phyloP scores from a whole-genome alignment of 805 yeast species.

The Hanseniaspora nectarophila region DNA sequence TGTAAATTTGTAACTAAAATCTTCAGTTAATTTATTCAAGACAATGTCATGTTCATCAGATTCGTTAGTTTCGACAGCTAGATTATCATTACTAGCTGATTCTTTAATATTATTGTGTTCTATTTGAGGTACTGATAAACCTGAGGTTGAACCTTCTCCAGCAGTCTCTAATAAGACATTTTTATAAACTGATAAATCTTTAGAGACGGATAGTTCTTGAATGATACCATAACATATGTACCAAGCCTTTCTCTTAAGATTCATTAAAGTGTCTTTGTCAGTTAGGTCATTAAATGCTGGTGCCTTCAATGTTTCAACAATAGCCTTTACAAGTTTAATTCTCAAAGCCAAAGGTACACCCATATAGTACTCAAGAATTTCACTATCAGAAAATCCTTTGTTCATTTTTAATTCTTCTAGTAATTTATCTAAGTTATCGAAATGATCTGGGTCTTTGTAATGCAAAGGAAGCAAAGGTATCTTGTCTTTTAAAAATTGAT shows the following conservation, averaged over 20 bases:
- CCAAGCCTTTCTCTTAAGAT: slow-evolving; percentile 6
- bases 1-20: background rate
- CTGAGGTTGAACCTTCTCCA: background rate
- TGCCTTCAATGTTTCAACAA: background rate
- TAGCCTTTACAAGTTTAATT: slow-evolving; percentile 3
- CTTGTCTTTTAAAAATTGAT: background rate
- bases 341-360: slow-evolving; percentile 5
- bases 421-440: background rate
- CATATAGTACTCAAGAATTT: background rate
- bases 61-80: background rate
- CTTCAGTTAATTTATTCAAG: background rate
- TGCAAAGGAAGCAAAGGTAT: slow-evolving; percentile 8
- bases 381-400: background rate
- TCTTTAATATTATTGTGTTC: background rate
- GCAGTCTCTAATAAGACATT: background rate
- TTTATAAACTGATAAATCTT: background rate
- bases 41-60: too few relatives aligned
- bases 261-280: background rate
- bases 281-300: background rate
- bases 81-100: background rate
- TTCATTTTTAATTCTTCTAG: background rate
- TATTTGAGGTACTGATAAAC: background rate
- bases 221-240: slow-evolving; percentile 5
- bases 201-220: background rate
- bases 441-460: slow-evolving; percentile 4